phyloP scores from a whole-genome alignment of 306 rosid species.

The Dryas alaskensis region DNA sequence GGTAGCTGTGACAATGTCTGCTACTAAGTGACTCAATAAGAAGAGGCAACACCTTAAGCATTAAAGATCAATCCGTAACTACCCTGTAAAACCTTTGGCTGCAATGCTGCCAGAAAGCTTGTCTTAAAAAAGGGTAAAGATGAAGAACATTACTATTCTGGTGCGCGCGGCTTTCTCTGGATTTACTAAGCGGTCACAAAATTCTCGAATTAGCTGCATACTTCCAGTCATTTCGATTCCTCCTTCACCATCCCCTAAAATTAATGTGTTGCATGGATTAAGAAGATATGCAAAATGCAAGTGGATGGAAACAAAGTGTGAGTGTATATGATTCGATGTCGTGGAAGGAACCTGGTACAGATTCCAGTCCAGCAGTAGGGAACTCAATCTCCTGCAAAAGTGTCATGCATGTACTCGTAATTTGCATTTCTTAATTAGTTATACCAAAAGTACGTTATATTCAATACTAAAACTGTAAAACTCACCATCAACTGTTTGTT shows the following conservation, averaged over 20 bases:
- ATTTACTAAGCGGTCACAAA: conserved; percentile 53
- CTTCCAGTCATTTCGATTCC: conserved; percentile 95
- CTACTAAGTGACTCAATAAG: neutral
- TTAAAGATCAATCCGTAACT: neutral
- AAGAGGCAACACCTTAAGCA: neutral
- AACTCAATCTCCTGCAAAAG: conserved; percentile 87
- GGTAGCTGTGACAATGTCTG: neutral
- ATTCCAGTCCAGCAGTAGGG: conserved; percentile 88
- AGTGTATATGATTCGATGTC: neutral
- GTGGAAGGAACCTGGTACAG: conserved; percentile 78
- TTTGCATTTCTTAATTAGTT: conserved; percentile 18
- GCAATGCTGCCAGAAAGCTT: neutral
- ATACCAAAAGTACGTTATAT: conserved; percentile 10
- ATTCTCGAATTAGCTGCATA: conserved; percentile 84
- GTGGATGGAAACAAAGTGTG: neutral
- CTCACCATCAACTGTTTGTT: conserved; percentile 82
- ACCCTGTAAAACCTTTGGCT: neutral
- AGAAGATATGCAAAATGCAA: conserved; percentile 2
- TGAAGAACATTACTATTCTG: conserved; percentile 64
- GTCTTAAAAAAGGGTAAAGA: neutral
- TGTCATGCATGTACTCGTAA: conserved; percentile 25
- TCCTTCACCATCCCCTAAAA: conserved; percentile 94
- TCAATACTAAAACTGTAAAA: conserved; percentile 1
- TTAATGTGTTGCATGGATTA: conserved; percentile 13
- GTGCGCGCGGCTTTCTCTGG: conserved; percentile 66